Base-by-base conservation (phyloP, 441 rosid genomes). In the Erodium moschatum region DNA sequence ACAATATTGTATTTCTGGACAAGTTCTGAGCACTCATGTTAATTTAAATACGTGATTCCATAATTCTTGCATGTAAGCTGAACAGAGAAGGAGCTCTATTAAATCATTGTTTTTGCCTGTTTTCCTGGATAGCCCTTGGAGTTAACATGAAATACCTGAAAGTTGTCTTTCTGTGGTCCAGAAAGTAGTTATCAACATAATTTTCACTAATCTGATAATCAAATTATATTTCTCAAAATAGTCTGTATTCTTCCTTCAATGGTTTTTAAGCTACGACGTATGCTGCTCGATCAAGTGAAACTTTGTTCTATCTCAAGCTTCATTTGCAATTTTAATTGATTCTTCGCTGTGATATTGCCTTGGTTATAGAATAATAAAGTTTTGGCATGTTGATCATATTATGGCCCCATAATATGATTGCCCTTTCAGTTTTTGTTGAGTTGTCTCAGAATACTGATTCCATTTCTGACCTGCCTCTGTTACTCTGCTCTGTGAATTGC, bases 401-500 rank as follows among this genome's bases (percentile, higher is more conserved):
- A 3, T 60, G 5, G 2, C 7, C 33, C 5, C 13, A 12, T 11
- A 21, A 33, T 1, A 58, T 58, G 19, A 20, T 58, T 19, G 4
- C 63, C 21, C 63, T 56, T 6, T 16, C 19, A 18, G 62, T 56
- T 3, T 60, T 60, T 60, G 15, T 60, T 9, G 33, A 8, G 29
- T 13, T 60, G 52, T 21, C 31, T 10, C 33, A 60, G 33, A 21
- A 60, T 21, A 21, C 12, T 20, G 64, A 15, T 11, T 66, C 56
- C 35, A n/a, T 67, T 78, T 68, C 71, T 73, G 48, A 72, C 24
- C 56, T 69, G 27, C 46, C 68, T 75, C 33, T 48, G 29, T 54
- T 35, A 54, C 48, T 69, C 64, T 70, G 69, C 67, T 66, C 7
- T 52, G 20, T 71, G 52, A 71, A 67, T 81, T 46, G 13, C 77